Evolutionary conservation across 2,329 filamentous ascomycete species (phyloP).

Genomic region (Emergomyces orientalis): DNA sequence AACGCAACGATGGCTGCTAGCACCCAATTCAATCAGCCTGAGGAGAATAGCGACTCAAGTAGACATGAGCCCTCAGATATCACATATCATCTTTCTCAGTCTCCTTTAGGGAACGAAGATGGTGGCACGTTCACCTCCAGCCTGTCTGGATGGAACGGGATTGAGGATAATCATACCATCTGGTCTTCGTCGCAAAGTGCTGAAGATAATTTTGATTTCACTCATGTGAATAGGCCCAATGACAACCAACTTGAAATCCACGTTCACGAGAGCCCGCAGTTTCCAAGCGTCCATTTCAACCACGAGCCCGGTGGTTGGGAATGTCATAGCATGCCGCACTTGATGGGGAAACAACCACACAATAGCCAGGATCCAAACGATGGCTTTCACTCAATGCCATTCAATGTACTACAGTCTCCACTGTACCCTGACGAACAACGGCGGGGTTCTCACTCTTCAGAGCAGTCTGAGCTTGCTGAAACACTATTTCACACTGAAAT

Average conservation of each 20-base stretch:
- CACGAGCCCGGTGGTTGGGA: slow-evolving; percentile 5
- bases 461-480: slow-evolving; percentile 19
- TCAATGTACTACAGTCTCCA: slow-evolving; percentile 24
- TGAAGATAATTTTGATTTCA: background rate
- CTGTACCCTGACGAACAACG: slow-evolving; percentile 22
- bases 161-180: background rate
- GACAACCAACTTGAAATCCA: background rate
- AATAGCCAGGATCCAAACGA: background rate
- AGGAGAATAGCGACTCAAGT: background rate
- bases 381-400: slow-evolving; percentile 27
- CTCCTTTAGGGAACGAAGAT: background rate
- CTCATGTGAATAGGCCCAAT: background rate
- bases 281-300: background rate
- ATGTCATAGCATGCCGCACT: slow-evolving; percentile 8
- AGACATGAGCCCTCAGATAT: background rate
- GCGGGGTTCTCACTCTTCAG: slow-evolving; percentile 28
- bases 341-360: background rate
- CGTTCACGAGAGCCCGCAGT: background rate
- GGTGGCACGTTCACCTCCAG: background rate
- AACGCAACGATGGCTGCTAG: background rate
- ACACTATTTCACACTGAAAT: background rate
- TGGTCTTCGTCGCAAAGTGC: background rate
- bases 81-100: background rate
- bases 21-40: background rate
- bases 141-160: background rate